A percentile compares a stretch with the other conserved stretches of the same genome.
Evolutionary conservation across 495 filamentous ascomycete species (phyloP).

Genomic region (Xylaria bambusicola): DNA sequence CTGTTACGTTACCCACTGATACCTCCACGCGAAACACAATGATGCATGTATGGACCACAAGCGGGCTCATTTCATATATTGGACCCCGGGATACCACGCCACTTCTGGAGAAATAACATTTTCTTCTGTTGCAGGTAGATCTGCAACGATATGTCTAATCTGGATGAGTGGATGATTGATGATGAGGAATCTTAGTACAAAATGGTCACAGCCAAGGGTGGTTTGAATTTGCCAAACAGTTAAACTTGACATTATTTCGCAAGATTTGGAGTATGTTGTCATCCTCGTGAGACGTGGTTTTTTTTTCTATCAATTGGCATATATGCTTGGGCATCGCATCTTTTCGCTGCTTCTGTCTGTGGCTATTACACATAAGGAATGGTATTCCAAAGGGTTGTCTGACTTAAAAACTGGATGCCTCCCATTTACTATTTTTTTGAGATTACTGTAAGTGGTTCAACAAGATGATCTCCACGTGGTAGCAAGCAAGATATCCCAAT

Average conservation of each 20-base stretch:
- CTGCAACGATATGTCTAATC: slow-evolving; percentile 3
- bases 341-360: too few relatives aligned
- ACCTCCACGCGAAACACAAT: slow-evolving; percentile 17
- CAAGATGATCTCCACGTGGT: too few relatives aligned
- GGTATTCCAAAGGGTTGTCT: too few relatives aligned
- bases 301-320: too few relatives aligned
- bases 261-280: not conserved
- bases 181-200: not conserved
- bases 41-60: slow-evolving; percentile 16
- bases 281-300: not conserved
- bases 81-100: slow-evolving; percentile 10
- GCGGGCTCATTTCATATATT: slow-evolving; percentile 9
- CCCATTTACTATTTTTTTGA: too few relatives aligned
- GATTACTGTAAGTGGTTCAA: too few relatives aligned
- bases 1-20: slow-evolving; percentile 16
- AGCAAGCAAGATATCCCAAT: too few relatives aligned
- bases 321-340: too few relatives aligned
- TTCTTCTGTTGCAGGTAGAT: slow-evolving; percentile 11
- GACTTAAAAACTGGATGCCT: too few relatives aligned
- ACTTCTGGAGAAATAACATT: slow-evolving; percentile 11
- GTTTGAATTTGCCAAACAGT: slow-evolving; percentile 11
- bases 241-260: not conserved
- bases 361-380: too few relatives aligned
- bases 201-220: slow-evolving; percentile 6
- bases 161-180: slow-evolving; percentile 15